Conservation (phyloP, 495 filamentous ascomycete genomes). For the Oidiodendron maius region DNA sequence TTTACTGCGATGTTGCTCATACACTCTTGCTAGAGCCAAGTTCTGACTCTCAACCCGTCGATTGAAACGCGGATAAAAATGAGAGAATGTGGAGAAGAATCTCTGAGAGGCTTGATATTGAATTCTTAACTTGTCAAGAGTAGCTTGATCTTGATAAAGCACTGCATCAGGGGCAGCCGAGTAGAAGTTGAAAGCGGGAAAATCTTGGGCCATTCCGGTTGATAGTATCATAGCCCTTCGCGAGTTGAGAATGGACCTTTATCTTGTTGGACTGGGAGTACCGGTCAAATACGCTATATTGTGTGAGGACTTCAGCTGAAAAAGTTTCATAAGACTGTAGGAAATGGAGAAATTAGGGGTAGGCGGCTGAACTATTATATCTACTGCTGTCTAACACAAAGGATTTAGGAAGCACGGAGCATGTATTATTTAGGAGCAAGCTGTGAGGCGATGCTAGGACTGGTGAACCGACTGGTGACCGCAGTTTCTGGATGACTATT, state of each 20-base stretch:
- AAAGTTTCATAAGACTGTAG: no score
- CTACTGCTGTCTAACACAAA: no score
- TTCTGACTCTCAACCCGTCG: constrained; percentile 18
- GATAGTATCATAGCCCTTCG: constrained; percentile 39
- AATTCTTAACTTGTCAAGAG: constrained; percentile 38
- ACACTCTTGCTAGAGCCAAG: constrained; percentile 15
- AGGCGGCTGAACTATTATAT: no score
- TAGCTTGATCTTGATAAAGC: constrained; percentile 36
- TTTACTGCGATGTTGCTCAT: constrained; percentile 30
- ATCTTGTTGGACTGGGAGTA: constrained; percentile 49
- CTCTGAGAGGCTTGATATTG: constrained; percentile 32
- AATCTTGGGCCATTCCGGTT: constrained; percentile 32
- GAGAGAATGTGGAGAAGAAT: constrained; percentile 13
- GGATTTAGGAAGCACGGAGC: no score
- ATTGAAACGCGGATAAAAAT: constrained; percentile 16
- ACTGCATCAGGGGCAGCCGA: constrained; percentile 21
- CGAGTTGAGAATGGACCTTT: constrained; percentile 38
- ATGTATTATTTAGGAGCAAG: no score
- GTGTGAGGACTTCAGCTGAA: constrained; percentile 30
- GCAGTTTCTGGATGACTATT: no score
- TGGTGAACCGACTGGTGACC: no score
- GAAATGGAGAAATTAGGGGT: no score
- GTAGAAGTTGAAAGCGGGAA: constrained; percentile 34
- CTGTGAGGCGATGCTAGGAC: no score
- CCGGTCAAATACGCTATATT: constrained; percentile 16